Base-by-base conservation (phyloP, 1,139 yeast genomes). In the Wickerhamiella pararugosa region DNA sequence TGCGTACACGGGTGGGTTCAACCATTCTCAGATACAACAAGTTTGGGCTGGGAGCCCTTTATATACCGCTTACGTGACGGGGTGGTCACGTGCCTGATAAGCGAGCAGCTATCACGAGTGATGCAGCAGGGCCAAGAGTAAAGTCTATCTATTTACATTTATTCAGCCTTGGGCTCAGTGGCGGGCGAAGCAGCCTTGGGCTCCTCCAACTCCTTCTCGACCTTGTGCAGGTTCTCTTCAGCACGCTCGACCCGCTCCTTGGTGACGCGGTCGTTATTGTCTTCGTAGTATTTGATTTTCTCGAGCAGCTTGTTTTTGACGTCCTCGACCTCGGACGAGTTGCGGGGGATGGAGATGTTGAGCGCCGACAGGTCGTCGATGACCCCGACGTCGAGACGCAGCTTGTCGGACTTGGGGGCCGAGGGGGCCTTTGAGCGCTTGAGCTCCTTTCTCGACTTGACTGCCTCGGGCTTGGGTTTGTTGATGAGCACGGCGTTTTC, bases 231-330 rank as follows among this genome's bases (percentile, higher is more conserved):
- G 61, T 76, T 76, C 38, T 45, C 42, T 66, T 82, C 75, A 46
- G 90, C 94, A 51, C 70, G 71, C 47, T 73, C 82, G 52, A 80
- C 69, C 61, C 81, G 79, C 60, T 72, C 73, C 61, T 76, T 72
- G 47, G 96, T 84, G 58, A 79, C 86, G 49, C 76, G 82, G 47
- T 77, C 87, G 67, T 86, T 94, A 63, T 78, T 77, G 42, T 71
- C 71, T 62, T 73, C 69, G 64, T 74, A 81, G 51, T 76, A 77
- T 43, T 66, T 68, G 59, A 83, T 73, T 62, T 92, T 86, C 55
- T 71, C 74, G 69, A 78, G 76, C 64, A 90, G 74, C 53, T 75
- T 69, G 47, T 69, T 75, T 54, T 82, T 62, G 50, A 93, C 75
- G 42, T 64, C 64, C 39, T 79, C 70, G 50, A 81, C 77, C 44